These are phyloP conservation scores for Cordyceps cateniannulata DNA, from an alignment of 2,329 filamentous ascomycete genomes.

Conservation along the genomic window DNA sequence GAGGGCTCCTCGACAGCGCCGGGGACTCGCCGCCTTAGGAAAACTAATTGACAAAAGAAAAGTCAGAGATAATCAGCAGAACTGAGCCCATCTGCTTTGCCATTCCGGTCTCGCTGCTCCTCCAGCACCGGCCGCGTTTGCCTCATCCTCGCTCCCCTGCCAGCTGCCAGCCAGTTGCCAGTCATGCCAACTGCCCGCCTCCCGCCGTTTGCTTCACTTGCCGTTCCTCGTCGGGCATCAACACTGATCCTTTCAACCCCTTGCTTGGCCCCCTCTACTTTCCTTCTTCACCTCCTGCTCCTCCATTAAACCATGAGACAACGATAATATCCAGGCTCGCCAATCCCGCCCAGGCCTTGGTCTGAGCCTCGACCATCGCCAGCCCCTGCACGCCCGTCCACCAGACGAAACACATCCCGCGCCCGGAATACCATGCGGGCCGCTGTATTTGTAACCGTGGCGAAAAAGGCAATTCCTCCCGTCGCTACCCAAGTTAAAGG, in stretches of 20 bases:
- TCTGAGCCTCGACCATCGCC: too few relatives aligned
- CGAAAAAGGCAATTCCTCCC: not conserved
- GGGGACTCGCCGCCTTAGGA: not conserved
- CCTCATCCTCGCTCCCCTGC: not conserved
- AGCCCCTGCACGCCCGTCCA: not conserved
- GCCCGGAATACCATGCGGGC: not conserved
- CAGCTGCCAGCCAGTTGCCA: not conserved
- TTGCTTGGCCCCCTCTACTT: not conserved
- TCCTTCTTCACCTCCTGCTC: not conserved
- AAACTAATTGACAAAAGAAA: not conserved
- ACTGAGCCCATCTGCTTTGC: not conserved
- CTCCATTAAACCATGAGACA: not conserved
- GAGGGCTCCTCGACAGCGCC: not conserved
- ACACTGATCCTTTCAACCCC: not conserved
- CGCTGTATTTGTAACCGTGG: not conserved
- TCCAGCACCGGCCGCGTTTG: conserved; percentile 7
- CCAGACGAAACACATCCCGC: conserved; percentile 1
- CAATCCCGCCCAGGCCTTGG: not conserved
- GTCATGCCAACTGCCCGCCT: not conserved
- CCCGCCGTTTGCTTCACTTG: not conserved
- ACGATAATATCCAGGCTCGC: conserved; percentile 6
- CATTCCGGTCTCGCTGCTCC: not conserved
- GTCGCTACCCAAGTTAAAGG: not conserved
- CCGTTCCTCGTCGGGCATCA: conserved; percentile 5
- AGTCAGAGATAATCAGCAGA: too few relatives aligned